phyloP scores from a whole-genome alignment of 2,329 filamentous ascomycete genomes.

The Epichloe sibirici region DNA sequence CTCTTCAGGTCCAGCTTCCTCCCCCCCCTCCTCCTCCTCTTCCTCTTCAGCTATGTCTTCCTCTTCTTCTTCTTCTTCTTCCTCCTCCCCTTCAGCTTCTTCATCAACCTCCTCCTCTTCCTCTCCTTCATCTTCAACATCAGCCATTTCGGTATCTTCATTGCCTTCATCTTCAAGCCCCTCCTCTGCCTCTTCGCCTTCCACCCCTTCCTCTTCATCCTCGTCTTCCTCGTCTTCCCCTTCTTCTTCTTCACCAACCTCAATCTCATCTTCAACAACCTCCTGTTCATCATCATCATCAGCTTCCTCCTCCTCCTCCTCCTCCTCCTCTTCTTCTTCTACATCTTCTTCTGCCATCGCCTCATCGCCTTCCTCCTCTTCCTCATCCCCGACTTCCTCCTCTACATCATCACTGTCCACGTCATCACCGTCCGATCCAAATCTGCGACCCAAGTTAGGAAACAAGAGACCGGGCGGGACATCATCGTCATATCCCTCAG shows the following conservation, averaged over 20 bases:
- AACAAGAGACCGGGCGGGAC: conserved; percentile 41
- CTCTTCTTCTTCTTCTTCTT: conserved; percentile 6
- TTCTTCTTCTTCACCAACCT: conserved; percentile 7
- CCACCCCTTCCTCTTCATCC: conserved; percentile 8
- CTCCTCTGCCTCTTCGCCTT: conserved; percentile 10
- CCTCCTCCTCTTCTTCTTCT: conserved; percentile 7
- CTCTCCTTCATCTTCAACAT: conserved; percentile 7
- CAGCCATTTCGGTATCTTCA: conserved; percentile 9
- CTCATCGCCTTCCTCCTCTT: conserved; percentile 11
- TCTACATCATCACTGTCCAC: conserved; percentile 20
- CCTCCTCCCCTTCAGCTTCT: conserved; percentile 5
- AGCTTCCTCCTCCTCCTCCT: conserved; percentile 5
- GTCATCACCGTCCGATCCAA: conserved; percentile 23
- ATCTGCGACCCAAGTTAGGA: conserved; percentile 29
- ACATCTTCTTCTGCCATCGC: conserved; percentile 12
- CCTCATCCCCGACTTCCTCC: conserved; percentile 16
- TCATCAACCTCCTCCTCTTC: conserved; percentile 9
- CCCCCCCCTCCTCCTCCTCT: conserved; percentile 8
- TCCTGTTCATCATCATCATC: conserved; percentile 7
- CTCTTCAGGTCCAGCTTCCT: conserved; percentile 3
- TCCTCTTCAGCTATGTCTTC: conserved; percentile 3
- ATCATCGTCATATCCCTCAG: conserved; percentile 45
- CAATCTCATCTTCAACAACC: conserved; percentile 5
- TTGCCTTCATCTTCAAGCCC: conserved; percentile 11
- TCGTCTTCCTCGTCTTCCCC: conserved; percentile 8